These are phyloP conservation scores for Escovopsis sp. DNA, from an alignment of 2,329 filamentous ascomycete species.

Conservation along the genomic window DNA sequence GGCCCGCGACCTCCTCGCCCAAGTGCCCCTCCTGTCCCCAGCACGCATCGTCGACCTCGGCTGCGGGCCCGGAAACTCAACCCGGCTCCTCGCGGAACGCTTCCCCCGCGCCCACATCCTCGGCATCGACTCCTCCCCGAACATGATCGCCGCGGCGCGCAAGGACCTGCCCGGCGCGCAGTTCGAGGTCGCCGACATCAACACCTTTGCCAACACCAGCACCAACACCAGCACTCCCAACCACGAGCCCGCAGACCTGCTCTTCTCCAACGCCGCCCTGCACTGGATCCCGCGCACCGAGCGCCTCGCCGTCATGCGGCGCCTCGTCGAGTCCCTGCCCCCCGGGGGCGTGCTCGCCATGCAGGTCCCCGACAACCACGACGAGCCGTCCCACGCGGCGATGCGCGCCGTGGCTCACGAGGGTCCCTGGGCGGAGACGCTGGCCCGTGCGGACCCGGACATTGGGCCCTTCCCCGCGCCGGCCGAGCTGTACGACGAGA, in stretches of 20 bases:
- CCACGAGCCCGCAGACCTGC: conserved; percentile 21
- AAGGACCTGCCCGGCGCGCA: conserved; percentile 23
- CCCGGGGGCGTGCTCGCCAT: conserved; percentile 37
- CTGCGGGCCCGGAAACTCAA: conserved; percentile 47
- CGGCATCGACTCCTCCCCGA: conserved; percentile 39
- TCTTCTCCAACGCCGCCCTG: conserved; percentile 44
- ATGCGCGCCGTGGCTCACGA: conserved; percentile 31
- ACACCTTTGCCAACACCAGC: conserved; percentile 13
- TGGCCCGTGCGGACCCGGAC: conserved; percentile 17
- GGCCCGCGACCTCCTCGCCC: conserved; percentile 36
- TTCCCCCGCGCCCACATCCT: conserved; percentile 33
- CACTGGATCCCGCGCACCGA: conserved; percentile 36
- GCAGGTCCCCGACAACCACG: conserved; percentile 34
- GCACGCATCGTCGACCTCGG: conserved; percentile 39
- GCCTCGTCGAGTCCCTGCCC: conserved; percentile 25
- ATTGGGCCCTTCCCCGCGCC: conserved; percentile 34
- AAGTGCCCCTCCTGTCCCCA: conserved; percentile 26
- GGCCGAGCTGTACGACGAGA: conserved; percentile 31
- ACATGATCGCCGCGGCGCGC: conserved; percentile 39
- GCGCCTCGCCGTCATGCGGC: conserved; percentile 29
- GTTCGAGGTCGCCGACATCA: conserved; percentile 32
- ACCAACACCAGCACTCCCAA: conserved; percentile 7
- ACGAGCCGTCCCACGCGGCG: conserved; percentile 30
- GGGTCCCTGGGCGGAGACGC: conserved; percentile 23
- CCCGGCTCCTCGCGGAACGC: conserved; percentile 28